These are phyloP conservation scores for Malassezia dermatis DNA, from an alignment of 1,284 basidiomycete species.

Conservation along the genomic window DNA sequence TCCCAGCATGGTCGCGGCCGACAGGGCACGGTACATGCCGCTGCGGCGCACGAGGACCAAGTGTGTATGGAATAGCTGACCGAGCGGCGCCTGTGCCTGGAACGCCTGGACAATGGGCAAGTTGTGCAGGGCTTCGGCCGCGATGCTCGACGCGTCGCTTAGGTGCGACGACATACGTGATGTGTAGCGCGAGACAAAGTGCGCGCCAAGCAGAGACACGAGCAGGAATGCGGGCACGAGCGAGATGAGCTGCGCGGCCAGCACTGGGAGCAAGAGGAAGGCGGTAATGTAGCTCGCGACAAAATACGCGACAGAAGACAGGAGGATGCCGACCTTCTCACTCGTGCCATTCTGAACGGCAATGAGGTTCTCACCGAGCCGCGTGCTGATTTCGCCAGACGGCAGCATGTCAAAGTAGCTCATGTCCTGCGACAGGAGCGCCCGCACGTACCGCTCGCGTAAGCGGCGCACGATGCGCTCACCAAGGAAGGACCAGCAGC, in stretches of 20 bases:
- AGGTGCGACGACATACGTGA: slow-evolving; percentile 27
- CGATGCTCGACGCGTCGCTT: slow-evolving; percentile 25
- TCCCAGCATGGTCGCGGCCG: slow-evolving; percentile 28
- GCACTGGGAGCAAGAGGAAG: slow-evolving; percentile 27
- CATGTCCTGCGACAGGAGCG: slow-evolving; percentile 50
- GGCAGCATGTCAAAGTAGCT: slow-evolving; percentile 34
- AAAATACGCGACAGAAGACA: slow-evolving; percentile 33
- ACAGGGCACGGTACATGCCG: slow-evolving; percentile 26
- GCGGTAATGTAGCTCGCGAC: slow-evolving; percentile 30
- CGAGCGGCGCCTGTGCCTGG: slow-evolving; percentile 23
- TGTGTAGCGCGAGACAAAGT: slow-evolving; percentile 25
- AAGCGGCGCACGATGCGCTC: slow-evolving; percentile 34
- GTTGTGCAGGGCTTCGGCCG: slow-evolving; percentile 29
- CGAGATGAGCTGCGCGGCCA: slow-evolving; percentile 29
- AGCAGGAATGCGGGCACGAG: slow-evolving; percentile 29
- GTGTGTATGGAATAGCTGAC: slow-evolving; percentile 27
- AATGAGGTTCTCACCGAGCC: slow-evolving; percentile 28
- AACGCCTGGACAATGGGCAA: slow-evolving; percentile 35
- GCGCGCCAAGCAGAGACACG: slow-evolving; percentile 25
- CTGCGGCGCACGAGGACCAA: slow-evolving; percentile 27
- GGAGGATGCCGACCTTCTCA: slow-evolving; percentile 37
- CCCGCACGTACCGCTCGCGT: slow-evolving; percentile 49
- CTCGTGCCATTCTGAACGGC: slow-evolving; percentile 36
- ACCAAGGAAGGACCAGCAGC: slow-evolving; percentile 34
- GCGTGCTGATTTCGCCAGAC: slow-evolving; percentile 30